A percentile compares a stretch with the other conserved stretches of the same genome.
phyloP scores from a whole-genome alignment of 2,329 filamentous ascomycete genomes.

The Macrophomina tecta region DNA sequence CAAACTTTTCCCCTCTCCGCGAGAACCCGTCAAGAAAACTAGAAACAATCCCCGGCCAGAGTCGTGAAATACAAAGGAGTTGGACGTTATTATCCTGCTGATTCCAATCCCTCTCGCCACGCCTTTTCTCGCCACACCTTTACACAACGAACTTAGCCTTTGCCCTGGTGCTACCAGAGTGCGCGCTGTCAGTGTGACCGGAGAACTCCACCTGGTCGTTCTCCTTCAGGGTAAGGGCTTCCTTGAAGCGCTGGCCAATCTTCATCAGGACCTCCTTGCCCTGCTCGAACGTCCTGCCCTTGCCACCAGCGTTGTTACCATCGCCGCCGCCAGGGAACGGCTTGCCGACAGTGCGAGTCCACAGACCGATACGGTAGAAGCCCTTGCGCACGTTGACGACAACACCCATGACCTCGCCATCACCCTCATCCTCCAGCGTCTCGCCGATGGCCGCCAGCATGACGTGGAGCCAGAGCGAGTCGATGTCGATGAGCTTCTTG shows the following conservation, averaged over 20 bases:
- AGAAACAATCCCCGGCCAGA: conserved; percentile 9
- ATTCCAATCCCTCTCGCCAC: neutral
- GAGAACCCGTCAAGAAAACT: conserved; percentile 12
- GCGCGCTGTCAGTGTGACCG: conserved; percentile 92
- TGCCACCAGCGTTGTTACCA: conserved; percentile 74
- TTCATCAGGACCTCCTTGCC: conserved; percentile 81
- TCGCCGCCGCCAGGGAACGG: conserved; percentile 77
- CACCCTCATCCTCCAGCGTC: conserved; percentile 91
- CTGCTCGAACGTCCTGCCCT: conserved; percentile 80
- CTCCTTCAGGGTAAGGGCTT: conserved; percentile 78
- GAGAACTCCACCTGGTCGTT: conserved; percentile 90
- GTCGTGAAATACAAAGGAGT: conserved; percentile 19
- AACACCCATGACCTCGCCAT: conserved; percentile 98
- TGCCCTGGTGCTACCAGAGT: conserved; percentile 90
- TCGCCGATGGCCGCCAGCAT: conserved; percentile 97
- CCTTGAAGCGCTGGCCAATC: conserved; percentile 93
- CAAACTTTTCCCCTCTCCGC: conserved; percentile 17
- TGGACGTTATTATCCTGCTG: conserved; percentile 1
- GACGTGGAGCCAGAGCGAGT: conserved; percentile 94
- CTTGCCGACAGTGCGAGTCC: conserved; percentile 94
- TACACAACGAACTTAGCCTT: conserved; percentile 93
- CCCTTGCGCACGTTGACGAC: conserved; percentile 98
- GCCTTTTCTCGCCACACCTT: conserved; percentile 21
- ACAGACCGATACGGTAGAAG: conserved; percentile 96
- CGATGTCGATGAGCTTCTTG: conserved; percentile 88